Conservation (phyloP, 106 monocot genomes). For the Platanthera guangdongensis region DNA sequence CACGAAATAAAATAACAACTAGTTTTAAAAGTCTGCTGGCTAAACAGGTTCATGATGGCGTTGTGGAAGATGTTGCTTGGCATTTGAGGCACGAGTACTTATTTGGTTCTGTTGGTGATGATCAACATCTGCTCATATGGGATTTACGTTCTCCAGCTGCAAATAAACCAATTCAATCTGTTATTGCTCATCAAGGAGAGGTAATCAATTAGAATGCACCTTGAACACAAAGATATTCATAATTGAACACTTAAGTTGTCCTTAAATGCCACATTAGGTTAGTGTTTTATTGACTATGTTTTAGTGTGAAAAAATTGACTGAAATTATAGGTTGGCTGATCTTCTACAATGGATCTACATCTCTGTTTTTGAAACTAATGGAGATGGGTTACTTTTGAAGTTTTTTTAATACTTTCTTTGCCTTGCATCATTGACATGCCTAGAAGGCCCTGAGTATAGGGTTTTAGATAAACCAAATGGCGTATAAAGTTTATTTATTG, state of each 20-base stretch:
- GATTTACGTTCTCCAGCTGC: conserved; percentile 54
- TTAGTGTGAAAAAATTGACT: not conserved
- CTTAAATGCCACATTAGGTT: not conserved
- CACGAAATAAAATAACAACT: not conserved
- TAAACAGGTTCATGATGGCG: conserved; percentile 82
- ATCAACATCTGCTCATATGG: conserved; percentile 82
- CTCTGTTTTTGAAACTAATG: not conserved
- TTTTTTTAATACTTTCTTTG: not conserved
- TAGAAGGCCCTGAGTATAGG: not conserved
- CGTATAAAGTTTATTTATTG: too few relatives aligned
- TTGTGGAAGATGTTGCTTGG: conserved; percentile 99
- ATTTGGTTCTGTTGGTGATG: conserved; percentile 98
- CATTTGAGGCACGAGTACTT: conserved; percentile 90
- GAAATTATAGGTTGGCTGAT: not conserved
- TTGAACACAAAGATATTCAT: not conserved
- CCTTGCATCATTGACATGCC: not conserved
- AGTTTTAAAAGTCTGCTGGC: not conserved
- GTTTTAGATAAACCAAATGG: too few relatives aligned
- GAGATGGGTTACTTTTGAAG: not conserved
- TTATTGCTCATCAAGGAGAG: conserved; percentile 95
- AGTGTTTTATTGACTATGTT: not conserved
- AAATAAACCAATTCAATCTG: conserved; percentile 71
- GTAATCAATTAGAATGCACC: conserved; percentile 17
- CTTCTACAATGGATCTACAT: not conserved
- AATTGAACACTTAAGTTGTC: not conserved